phyloP scores from a whole-genome alignment of 441 rosid species.

The Kokia cookei region DNA sequence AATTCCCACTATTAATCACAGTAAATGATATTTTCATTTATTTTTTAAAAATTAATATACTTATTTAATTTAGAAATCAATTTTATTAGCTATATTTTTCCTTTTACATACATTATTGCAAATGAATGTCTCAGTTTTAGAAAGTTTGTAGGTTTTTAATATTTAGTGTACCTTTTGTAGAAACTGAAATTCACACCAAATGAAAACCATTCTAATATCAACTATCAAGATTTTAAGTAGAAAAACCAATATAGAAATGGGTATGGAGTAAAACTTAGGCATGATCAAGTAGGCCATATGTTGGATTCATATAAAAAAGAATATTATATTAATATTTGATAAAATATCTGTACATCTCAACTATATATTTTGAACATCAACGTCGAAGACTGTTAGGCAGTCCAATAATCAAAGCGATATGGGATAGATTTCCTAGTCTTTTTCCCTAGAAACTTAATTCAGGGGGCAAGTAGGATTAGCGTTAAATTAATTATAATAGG shows the following conservation, averaged over 20 bases:
- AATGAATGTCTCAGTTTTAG: too few species aligned
- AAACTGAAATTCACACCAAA: too few species aligned
- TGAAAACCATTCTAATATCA: too few species aligned
- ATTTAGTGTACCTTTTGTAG: too few species aligned
- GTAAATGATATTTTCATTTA: too few species aligned
- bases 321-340: not conserved
- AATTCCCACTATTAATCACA: too few species aligned
- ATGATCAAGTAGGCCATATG: slow-evolving; percentile 28
- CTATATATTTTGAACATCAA: not conserved
- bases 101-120: too few species aligned
- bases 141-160: too few species aligned
- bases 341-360: not conserved
- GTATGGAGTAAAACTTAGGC: slow-evolving; percentile 40
- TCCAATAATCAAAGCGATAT: not conserved
- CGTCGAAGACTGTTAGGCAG: slow-evolving; percentile 9
- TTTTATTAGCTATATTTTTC: too few species aligned
- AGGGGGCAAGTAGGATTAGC: not conserved
- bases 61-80: too few species aligned
- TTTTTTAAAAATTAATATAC: too few species aligned
- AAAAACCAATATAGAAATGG: not conserved
- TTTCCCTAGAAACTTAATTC: not conserved
- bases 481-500: not conserved
- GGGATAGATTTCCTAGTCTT: not conserved
- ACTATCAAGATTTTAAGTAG: too few species aligned
- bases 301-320: slow-evolving; percentile 1